Base-by-base conservation (phyloP, 73 alveolate genomes). In the Paramecium biaurelia region DNA sequence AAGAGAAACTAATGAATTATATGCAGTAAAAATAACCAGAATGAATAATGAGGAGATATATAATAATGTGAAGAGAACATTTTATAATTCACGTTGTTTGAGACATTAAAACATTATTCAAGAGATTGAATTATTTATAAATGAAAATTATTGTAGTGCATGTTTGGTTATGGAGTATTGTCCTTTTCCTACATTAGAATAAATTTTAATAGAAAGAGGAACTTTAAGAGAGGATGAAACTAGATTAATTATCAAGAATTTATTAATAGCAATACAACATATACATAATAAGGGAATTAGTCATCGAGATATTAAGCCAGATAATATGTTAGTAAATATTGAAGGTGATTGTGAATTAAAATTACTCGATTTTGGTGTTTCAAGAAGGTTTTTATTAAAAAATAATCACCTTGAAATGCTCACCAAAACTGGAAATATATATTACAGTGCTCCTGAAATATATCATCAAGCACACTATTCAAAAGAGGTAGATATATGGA, bases 101-200 rank as follows among this genome's bases (percentile, higher is more conserved):
- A 49, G 87, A 21, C 92, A 89, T 49, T 85, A 63, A n/a, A 70
- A 76, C 38, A 56, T 89, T 38, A 30, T 38, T 26, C 32, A 89
- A 28, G 92, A 76, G 12, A 70, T 70, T 42, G 94, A 89, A 28
- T 57, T 89, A 12, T 89, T 70, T 89, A 89, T 89, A 4, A 89
- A 89, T 45, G 79, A 70, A 89, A 82, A 89, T 45, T 57, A 49
- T 32, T 84, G 53, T 34, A 89, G 43, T 24, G 70, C 87, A 2
- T 89, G 49, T 72, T 89, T 43, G 41, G 94, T 89, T 89, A 89
- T 89, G 94, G 94, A 89, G 45, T 89, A 89, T 89, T 89, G 94
- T 89, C 85, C 74, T 9, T 89, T 26, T 35, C 92, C 92, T n/a
- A 70, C 94, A 18, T 58, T 89, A 2, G 43, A 89, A 28, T 42